Base-by-base conservation (phyloP, 1,139 yeast species). In the Kazachstania sp. region DNA sequence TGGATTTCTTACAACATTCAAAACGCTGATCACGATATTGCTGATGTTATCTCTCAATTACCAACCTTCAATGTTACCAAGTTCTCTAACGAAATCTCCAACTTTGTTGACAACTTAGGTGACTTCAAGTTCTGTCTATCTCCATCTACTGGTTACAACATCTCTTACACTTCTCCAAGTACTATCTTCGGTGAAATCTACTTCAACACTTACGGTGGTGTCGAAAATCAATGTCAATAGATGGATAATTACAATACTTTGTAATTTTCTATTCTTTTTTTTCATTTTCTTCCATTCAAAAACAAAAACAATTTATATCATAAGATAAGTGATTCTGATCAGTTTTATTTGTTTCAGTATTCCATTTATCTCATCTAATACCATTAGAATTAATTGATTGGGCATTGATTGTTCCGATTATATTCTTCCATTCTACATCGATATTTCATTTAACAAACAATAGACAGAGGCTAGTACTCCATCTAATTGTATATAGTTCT, bases 51-150 rank as follows among this genome's bases (percentile, higher is more conserved):
- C 31, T 20, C 30, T 16, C 31, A 38, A 26, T 18, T 38, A 26
- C 41, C 30, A 38, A 26, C 31, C 18, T 20, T 38, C 31, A 26
- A 38, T 11, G 4, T 29, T 19, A 38, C 30, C 41, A 20, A 29
- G 26, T 23, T 38, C 18, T 23, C 41, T 16, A 23, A 15, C 18
- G 41, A 38, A 16, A 38, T 38, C n/a, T 23, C 41, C 32, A 26
- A 38, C 31, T 38, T 23, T 13, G 31, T 38, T 16, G 41, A 26
- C 18, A 26, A 38, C 32, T n/a, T 23, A 16, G 41, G 41, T 29
- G 41, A 38, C 31, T 38, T 23, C 41, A 38, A 38, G 32, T 38
- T 38, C 41, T 38, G 41, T 26, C 41, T 38, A 26, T 20, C 41
- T 16, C 41, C 41, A 38, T 38, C 41, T 11, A 26, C 41, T 9